Conservation (phyloP, 2,329 filamentous ascomycete species). For the Fusarium sp. region DNA sequence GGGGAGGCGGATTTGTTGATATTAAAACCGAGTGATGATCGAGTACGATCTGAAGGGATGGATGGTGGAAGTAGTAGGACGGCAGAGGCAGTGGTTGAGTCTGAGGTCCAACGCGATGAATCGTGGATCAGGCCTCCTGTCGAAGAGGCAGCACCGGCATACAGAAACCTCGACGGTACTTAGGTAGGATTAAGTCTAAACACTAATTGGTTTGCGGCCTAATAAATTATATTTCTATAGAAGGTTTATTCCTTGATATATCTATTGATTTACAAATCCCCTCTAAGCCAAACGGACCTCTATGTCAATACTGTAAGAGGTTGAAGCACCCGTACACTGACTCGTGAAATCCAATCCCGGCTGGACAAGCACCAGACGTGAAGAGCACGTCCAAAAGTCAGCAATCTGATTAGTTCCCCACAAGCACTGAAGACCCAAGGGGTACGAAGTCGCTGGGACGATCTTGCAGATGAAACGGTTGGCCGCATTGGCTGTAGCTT, state of each 20-base stretch:
- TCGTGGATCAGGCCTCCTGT: background rate
- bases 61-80: background rate
- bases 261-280: background rate
- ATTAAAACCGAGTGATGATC: background rate
- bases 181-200: background rate
- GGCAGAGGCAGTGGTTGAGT: background rate
- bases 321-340: background rate
- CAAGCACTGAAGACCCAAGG: background rate
- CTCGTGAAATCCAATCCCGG: background rate
- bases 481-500: background rate
- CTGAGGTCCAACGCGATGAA: background rate
- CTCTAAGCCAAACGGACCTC: background rate
- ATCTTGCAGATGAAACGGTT: background rate
- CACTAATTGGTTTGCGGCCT: background rate
- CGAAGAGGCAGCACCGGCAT: background rate
- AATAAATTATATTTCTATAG: background rate
- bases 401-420: background rate
- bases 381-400: background rate
- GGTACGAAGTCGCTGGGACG: background rate
- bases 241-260: background rate
- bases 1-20: background rate
- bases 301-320: background rate
- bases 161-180: rapidly evolving
- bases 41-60: too few relatives aligned
- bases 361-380: background rate